These are phyloP conservation scores for Vanilla planifolia DNA, from an alignment of 106 monocot species.

Conservation along the genomic window DNA sequence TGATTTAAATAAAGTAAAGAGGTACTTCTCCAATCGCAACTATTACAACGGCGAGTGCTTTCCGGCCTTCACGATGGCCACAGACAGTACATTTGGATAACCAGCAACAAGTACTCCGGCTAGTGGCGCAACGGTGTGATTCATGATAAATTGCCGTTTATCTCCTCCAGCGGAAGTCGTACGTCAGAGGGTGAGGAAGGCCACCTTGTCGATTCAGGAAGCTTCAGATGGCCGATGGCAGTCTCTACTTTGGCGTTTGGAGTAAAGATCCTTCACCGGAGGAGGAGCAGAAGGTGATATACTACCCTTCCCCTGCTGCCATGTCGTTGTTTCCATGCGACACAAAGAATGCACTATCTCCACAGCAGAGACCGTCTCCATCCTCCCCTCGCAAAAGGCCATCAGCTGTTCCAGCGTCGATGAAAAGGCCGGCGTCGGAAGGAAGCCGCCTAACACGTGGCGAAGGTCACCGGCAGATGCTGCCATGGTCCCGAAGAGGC, in stretches of 20 bases:
- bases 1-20: no score
- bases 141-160: conserved; percentile 47
- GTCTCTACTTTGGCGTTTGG: conserved; percentile 74
- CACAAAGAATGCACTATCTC: conserved; percentile 44
- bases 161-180: conserved; percentile 66
- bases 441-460: conserved; percentile 8
- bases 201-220: conserved; percentile 46
- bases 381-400: conserved; percentile 69
- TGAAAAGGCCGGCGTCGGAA: conserved; percentile 1
- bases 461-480: background rate
- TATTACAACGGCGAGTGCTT: conserved; percentile 75
- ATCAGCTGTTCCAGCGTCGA: conserved; percentile 28
- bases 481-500: background rate
- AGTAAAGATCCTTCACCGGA: conserved; percentile 11
- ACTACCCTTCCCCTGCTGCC: conserved; percentile 52
- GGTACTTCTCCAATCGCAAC: conserved; percentile 71
- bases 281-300: conserved; percentile 65
- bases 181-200: conserved; percentile 79
- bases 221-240: conserved; percentile 74
- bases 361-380: conserved; percentile 35
- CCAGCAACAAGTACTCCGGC: conserved; percentile 69
- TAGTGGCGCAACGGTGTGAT: conserved; percentile 52
- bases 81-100: conserved; percentile 68
- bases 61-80: conserved; percentile 62
- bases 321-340: conserved; percentile 30